phyloP scores from a whole-genome alignment of 495 filamentous ascomycete genomes.

The Margaritispora aquatica region DNA sequence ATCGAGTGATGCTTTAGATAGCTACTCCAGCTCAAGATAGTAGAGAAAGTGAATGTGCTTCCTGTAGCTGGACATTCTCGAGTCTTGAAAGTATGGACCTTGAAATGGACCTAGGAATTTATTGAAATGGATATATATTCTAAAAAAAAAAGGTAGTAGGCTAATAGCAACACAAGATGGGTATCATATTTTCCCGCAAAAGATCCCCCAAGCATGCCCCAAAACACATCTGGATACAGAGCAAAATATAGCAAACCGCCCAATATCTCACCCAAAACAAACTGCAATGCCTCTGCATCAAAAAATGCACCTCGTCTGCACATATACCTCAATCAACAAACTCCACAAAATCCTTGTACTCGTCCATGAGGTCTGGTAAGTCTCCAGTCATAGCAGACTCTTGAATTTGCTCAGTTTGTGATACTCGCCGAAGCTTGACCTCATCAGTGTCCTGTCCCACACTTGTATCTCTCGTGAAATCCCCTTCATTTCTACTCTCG shows the following conservation, averaged over 20 bases:
- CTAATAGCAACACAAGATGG: neutral
- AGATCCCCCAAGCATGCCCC: neutral
- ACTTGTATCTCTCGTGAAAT: neutral
- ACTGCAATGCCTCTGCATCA: neutral
- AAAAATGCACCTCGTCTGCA: neutral
- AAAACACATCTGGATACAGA: neutral
- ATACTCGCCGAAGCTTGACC: slow-evolving; percentile 10
- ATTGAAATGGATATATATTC: too few relatives aligned
- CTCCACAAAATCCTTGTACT: slow-evolving; percentile 41
- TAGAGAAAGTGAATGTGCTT: too few relatives aligned
- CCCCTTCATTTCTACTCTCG: neutral
- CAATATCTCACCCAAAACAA: neutral
- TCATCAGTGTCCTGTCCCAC: slow-evolving; percentile 1
- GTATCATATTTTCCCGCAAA: neutral
- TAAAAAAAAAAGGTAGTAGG: too few relatives aligned
- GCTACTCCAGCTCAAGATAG: too few relatives aligned
- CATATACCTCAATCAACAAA: slow-evolving; percentile 32
- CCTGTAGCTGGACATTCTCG: too few relatives aligned
- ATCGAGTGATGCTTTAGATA: too few relatives aligned
- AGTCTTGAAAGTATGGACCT: too few relatives aligned
- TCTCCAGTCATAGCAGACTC: neutral
- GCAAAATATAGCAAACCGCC: neutral
- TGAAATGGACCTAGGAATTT: too few relatives aligned
- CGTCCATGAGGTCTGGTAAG: slow-evolving; percentile 39
- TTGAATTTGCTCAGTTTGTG: slow-evolving; percentile 9